Conservation (phyloP, 441 rosid genomes). For the Gossypium schwendimanii region DNA sequence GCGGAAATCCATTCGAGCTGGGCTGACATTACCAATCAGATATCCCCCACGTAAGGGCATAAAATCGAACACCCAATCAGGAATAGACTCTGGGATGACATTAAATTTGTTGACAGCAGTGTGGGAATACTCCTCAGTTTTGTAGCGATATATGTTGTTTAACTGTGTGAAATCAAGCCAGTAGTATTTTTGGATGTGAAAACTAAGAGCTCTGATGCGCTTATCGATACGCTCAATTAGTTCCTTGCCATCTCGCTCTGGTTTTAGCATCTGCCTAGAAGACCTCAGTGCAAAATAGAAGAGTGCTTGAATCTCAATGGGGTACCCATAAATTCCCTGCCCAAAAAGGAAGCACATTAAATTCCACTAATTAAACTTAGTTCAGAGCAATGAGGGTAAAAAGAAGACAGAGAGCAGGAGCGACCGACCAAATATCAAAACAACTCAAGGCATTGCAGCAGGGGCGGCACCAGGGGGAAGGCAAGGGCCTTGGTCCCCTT, state of each 20-base stretch:
- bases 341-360: background rate
- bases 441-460: background rate
- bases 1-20: slow-evolving; percentile 10
- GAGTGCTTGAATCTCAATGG: slow-evolving; percentile 50
- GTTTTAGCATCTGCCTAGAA: slow-evolving; percentile 38
- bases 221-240: slow-evolving; percentile 40
- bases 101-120: background rate
- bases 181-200: slow-evolving; percentile 41
- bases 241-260: slow-evolving; percentile 42
- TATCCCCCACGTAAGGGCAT: slow-evolving; percentile 5
- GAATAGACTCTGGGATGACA: slow-evolving; percentile 2
- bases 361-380: background rate
- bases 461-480: too few relatives aligned
- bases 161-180: slow-evolving; percentile 48
- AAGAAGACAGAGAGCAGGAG: background rate
- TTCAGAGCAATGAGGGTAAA: background rate
- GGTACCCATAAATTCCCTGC: slow-evolving; percentile 33
- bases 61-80: slow-evolving; percentile 4
- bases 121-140: slow-evolving; percentile 4
- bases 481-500: too few relatives aligned
- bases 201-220: slow-evolving; percentile 43
- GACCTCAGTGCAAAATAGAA: slow-evolving; percentile 44
- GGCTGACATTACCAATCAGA: slow-evolving; percentile 4
- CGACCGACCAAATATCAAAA: background rate
- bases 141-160: slow-evolving; percentile 43